Base-by-base conservation (phyloP, 768 basidiomycete genomes). In the Podaxis rugospora region DNA sequence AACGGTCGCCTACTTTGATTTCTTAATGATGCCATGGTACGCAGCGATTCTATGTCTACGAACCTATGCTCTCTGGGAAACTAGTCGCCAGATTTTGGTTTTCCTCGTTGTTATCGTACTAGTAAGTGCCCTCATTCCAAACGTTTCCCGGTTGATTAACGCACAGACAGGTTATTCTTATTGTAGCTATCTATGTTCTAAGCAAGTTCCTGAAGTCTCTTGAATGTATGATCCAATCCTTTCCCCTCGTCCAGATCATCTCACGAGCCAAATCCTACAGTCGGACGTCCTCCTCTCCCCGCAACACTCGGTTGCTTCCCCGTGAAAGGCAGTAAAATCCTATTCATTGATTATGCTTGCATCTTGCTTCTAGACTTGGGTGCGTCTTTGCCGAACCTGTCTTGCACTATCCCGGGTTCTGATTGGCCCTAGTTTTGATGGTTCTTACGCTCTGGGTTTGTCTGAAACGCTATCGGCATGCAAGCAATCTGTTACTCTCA, bases 371-470 rank as follows among this genome's bases (percentile, higher is more conserved):
- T 44, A 44, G 42, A 44, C 18, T n/a, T 44, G 14, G 6, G 42
- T 44, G 42, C 6, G 42, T 44, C 42, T 14, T n/a, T 14, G 16
- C 5, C 18, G 18, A n/a, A n/a, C 18, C 6, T 21, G 7, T n/a
- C 18, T 9, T 7, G n/a, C 42, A 44, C 7, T 44, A 28, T 64
- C 58, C 58, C 51, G 62, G 63, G 11, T 32, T 44, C 42, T 6
- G 39, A 44, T 16, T n/a, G 4, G 14, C 14, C 42, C 9, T 50
- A 72, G 71, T 63, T 18, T 67, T 70, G 40, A 70, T 72, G 69
- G 49, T 62, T 0, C 58, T 68, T 21, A 69, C 65, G 1, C 51
- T 70, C 1, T 69, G 65, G 63, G 61, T 69, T 32, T 67, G 69
- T 5, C 13, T 69, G 25, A 65, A 55, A 11, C 64, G 62, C 28